Percentiles rank a stretch among this genome's conserved stretches.
Evolutionary conservation across 2,329 filamentous ascomycete genomes (phyloP).

Genomic region (Fusarium phyllophilum): DNA sequence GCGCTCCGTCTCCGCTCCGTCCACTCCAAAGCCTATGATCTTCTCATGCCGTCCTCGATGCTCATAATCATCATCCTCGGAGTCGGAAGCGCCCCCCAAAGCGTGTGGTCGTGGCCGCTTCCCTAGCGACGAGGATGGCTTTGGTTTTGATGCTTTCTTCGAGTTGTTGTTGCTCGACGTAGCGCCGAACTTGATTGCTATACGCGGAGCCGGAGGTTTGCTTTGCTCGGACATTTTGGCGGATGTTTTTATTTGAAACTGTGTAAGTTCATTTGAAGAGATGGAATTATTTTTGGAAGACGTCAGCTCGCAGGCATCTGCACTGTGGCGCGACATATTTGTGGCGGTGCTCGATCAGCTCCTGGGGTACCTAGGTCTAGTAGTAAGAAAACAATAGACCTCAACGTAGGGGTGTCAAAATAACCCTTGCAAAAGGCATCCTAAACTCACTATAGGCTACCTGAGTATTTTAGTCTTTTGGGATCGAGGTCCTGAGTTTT

Average conservation of each 20-base stretch:
- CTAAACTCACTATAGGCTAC: not conserved
- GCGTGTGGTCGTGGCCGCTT: constrained; percentile 59
- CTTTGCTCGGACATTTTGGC: constrained; percentile 41
- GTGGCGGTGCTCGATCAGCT: not conserved
- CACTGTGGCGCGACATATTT: not conserved
- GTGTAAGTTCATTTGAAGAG: not conserved
- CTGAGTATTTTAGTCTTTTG: not conserved
- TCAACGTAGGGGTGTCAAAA: not conserved
- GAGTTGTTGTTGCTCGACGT: constrained; percentile 43
- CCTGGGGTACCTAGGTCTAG: not conserved
- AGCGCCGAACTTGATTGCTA: constrained; percentile 61
- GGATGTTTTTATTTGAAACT: not conserved
- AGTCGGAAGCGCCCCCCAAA: constrained; percentile 56
- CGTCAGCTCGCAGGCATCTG: constrained; percentile 18
- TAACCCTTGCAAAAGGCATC: not conserved
- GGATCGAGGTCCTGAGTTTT: not conserved
- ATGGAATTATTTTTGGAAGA: constrained; percentile 11
- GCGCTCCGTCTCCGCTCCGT: constrained; percentile 55
- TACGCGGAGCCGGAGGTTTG: constrained; percentile 49
- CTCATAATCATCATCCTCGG: constrained; percentile 52
- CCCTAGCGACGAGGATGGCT: constrained; percentile 57
- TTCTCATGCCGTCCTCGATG: constrained; percentile 53
- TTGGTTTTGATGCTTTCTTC: constrained; percentile 45
- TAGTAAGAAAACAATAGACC: not conserved
- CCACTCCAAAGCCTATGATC: constrained; percentile 62